Evolutionary conservation across 2,329 filamentous ascomycete genomes (phyloP), one percentile per base, ranked within the genome.

Genomic region (Xylaria sp.): DNA sequence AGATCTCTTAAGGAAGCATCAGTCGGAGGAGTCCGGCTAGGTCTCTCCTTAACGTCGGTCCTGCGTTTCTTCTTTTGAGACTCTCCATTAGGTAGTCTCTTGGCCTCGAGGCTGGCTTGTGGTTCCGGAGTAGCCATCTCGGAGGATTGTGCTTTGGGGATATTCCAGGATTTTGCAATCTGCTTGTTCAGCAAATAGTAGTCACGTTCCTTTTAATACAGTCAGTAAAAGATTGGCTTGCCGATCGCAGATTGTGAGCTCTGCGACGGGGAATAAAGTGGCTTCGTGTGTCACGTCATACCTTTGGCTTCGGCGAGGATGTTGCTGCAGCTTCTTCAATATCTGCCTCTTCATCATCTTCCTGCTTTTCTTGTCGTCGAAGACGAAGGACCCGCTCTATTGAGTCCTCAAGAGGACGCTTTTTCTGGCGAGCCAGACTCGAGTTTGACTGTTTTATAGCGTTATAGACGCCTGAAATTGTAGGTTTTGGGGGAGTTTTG

Each of bases 361-460:
- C 86, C 56, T 84, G 86, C 15, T 84, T 79, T 68, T 90, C 87
- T 73, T 93, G 89, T 72, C 90, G 91, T 5, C 95, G 84, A 20
- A 94, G 89, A 8, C 90, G 88, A 18, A 98, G 82, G 0, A 94
- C 93, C 8, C 93, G 86, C 70, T 97, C 94, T 71, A 98, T 93
- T 43, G 92, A 91, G 71, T 96, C 92, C 79, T 97, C 93, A 1
- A 98, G 82, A 0, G 91, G 85, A 69, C 90, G 91, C 80, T 96
- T 97, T 48, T 93, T 94, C 73, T 92, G 90, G 25, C 96, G 86
- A 71, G 92, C 93, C 25, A 98, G 82, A 74, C 92, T 94, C 0
- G 94, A 97, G 79, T 98, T 98, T 15, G 94, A 97, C 60, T 85
- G 83, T 74, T 94, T 93, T 70, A 98, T 94, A 67, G 88, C 89